Evolutionary conservation across 352 stramenopile species (phyloP).

Genomic region (Phytophthora agathidicida): DNA sequence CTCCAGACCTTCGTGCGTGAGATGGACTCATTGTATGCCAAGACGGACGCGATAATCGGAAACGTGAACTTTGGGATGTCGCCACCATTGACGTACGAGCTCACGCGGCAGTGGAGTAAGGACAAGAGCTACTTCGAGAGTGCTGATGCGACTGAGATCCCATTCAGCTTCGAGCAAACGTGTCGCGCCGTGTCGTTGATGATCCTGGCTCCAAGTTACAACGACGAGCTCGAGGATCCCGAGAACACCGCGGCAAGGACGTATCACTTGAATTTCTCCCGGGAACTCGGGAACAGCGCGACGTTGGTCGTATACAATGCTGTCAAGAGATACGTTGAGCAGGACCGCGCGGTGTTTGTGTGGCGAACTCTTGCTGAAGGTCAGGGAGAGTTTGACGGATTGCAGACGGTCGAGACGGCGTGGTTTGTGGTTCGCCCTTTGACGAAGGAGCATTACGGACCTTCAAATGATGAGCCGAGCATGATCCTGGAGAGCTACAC

Average conservation of each 20-base stretch:
- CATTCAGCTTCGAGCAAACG: conserved; percentile 27
- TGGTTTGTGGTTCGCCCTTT: conserved; percentile 42
- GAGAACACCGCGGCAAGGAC: conserved; percentile 22
- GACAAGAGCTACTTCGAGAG: conserved; percentile 27
- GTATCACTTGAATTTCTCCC: conserved; percentile 22
- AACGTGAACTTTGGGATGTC: conserved; percentile 18
- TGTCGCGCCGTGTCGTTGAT: conserved; percentile 29
- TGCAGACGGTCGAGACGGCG: conserved; percentile 58
- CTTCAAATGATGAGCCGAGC: neutral
- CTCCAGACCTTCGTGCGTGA: conserved; percentile 32
- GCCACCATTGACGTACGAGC: conserved; percentile 20
- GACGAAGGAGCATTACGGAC: neutral
- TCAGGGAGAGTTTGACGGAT: conserved; percentile 34
- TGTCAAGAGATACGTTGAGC: conserved; percentile 48
- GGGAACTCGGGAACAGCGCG: conserved; percentile 9
- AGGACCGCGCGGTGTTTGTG: conserved; percentile 51
- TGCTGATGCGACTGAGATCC: conserved; percentile 26
- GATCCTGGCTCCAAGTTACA: conserved; percentile 23
- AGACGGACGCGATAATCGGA: conserved; percentile 23
- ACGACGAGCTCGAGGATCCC: conserved; percentile 20
- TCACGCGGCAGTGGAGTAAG: conserved; percentile 18
- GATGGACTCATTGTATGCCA: conserved; percentile 28
- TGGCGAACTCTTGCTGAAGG: conserved; percentile 52
- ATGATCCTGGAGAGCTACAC: conserved; percentile 31
- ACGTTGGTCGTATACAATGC: conserved; percentile 32